Evolutionary conservation across 306 rosid species (phyloP).

Genomic region (Senna tora): DNA sequence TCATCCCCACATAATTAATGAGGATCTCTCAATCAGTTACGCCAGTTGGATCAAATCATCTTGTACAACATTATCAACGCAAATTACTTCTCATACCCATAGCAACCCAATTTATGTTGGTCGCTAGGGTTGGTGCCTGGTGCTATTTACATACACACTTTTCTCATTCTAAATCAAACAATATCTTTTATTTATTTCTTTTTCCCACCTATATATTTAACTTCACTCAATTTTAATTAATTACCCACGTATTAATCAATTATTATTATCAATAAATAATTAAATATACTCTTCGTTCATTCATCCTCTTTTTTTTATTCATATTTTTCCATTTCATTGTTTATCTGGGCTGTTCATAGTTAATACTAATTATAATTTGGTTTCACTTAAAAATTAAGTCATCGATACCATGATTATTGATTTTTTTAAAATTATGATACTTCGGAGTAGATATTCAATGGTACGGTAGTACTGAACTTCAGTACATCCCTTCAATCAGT

Average conservation of each 20-base stretch:
- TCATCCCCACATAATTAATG: neutral
- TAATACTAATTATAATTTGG: neutral
- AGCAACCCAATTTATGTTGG: neutral
- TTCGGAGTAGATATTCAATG: too few species aligned
- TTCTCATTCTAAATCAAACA: too few species aligned
- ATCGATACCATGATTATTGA: neutral
- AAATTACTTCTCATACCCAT: too few species aligned
- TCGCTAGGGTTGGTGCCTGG: neutral
- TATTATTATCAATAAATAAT: neutral
- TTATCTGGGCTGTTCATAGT: neutral
- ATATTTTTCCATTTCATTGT: neutral
- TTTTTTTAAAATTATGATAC: neutral
- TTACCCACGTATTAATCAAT: neutral
- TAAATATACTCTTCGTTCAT: neutral
- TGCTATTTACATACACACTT: too few species aligned
- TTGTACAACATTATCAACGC: neutral
- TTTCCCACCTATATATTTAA: neutral
- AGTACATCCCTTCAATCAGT: too few species aligned
- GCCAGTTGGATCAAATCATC: neutral
- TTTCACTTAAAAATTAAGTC: neutral
- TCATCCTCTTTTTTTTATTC: too few species aligned
- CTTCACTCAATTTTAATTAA: neutral
- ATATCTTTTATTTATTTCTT: too few species aligned
- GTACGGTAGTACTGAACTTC: too few species aligned
- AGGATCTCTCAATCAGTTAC: neutral